Percentiles rank a stretch among this genome's conserved stretches.
phyloP scores from a whole-genome alignment of 202 grass and related monocot species.

The Saccharum hybrid region DNA sequence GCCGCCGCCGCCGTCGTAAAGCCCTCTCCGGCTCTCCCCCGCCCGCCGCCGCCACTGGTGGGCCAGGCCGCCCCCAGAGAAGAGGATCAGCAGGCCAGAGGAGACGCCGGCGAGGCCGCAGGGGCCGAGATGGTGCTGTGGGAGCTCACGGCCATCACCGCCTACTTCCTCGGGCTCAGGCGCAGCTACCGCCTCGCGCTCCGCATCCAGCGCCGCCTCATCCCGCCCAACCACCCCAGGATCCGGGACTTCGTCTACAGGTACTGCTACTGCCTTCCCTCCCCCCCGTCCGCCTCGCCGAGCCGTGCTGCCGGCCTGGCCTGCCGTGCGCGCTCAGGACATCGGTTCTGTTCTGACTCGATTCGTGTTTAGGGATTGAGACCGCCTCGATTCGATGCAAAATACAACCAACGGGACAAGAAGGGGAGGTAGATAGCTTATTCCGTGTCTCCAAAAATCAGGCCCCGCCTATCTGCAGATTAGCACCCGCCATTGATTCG shows the following conservation, averaged over 20 bases:
- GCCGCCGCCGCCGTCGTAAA: not conserved
- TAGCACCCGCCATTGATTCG: not conserved
- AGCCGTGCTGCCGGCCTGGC: no score
- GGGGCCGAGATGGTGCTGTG: constrained; percentile 76
- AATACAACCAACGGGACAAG: not conserved
- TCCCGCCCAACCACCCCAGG: constrained; percentile 71
- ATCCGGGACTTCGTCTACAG: constrained; percentile 73
- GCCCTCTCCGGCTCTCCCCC: no score
- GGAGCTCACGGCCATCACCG: constrained; percentile 93
- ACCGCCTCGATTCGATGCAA: not conserved
- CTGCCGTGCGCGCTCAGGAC: not conserved
- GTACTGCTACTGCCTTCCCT: constrained; percentile 1
- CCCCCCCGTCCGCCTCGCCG: not conserved
- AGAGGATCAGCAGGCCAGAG: not conserved
- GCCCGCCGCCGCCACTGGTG: not conserved
- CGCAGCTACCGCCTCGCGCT: constrained; percentile 87
- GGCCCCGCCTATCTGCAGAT: not conserved
- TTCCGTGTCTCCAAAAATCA: not conserved
- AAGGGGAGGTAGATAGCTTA: no score
- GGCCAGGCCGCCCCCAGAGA: not conserved
- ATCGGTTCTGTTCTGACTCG: not conserved
- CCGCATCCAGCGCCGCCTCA: constrained; percentile 79
- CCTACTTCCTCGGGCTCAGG: constrained; percentile 88
- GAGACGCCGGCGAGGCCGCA: not conserved
- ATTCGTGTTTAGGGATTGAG: not conserved